Conservation (phyloP, 2,329 filamentous ascomycete species). For the Hymenoscyphus repandus region DNA sequence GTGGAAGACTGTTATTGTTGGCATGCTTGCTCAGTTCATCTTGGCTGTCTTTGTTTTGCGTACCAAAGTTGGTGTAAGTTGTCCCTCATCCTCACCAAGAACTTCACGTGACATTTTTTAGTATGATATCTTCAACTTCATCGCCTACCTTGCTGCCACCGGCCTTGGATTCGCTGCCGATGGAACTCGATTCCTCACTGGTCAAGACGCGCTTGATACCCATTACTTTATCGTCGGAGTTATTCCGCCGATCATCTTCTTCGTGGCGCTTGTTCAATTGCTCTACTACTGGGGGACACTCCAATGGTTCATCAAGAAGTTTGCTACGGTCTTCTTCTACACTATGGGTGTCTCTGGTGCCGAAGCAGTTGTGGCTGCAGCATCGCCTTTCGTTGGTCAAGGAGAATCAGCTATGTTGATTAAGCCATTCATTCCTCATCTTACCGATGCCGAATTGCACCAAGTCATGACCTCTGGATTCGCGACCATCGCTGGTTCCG, state of each 20-base stretch:
- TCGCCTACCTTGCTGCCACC: constrained; percentile 67
- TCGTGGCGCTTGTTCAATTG: constrained; percentile 86
- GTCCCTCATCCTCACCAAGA: not conserved
- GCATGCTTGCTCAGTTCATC: constrained; percentile 84
- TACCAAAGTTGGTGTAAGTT: constrained; percentile 57
- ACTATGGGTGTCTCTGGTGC: constrained; percentile 79
- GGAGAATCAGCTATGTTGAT: constrained; percentile 93
- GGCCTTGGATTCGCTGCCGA: constrained; percentile 71
- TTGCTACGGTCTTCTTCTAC: constrained; percentile 90
- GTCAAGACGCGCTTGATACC: constrained; percentile 36
- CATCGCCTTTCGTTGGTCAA: constrained; percentile 90
- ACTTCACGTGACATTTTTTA: constrained; percentile 1
- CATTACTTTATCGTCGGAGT: constrained; percentile 72
- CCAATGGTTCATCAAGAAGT: constrained; percentile 87
- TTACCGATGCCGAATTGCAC: constrained; percentile 84
- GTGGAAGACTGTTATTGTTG: constrained; percentile 80
- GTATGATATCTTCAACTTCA: constrained; percentile 88
- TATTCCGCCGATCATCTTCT: constrained; percentile 92
- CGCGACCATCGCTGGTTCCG: constrained; percentile 84
- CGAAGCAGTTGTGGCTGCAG: constrained; percentile 88
- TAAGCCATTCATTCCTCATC: constrained; percentile 75
- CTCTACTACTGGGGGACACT: constrained; percentile 75
- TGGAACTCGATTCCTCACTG: constrained; percentile 69
- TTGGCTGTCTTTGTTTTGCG: constrained; percentile 84
- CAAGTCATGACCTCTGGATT: constrained; percentile 92